These are phyloP conservation scores for Atractiella rhizophila DNA, from an alignment of 768 basidiomycete species.

Conservation along the genomic window DNA sequence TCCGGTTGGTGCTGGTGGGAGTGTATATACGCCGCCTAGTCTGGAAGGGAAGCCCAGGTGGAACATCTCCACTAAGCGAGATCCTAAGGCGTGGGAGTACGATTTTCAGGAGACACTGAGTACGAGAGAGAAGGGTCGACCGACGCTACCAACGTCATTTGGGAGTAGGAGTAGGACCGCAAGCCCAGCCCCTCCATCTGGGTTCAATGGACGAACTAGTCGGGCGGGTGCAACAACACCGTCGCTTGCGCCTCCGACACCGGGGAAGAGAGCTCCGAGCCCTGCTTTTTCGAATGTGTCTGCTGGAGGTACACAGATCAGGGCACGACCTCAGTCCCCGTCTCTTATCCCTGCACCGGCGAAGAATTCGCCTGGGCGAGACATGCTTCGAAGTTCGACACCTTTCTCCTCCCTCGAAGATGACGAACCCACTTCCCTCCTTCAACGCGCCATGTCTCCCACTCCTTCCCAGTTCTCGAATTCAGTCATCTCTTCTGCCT, in stretches of 20 bases:
- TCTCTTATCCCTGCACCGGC: constrained; percentile 7
- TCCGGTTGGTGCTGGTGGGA: neutral
- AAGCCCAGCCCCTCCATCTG: constrained; percentile 2
- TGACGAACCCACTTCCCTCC: constrained; percentile 1
- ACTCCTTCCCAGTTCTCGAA: neutral
- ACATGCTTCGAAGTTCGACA: neutral
- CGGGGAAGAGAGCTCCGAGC: neutral
- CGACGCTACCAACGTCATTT: constrained; percentile 3
- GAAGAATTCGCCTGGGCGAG: neutral
- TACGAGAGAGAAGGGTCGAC: constrained; percentile 1
- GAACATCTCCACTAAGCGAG: constrained; percentile 9
- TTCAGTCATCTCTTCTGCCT: constrained; percentile 15
- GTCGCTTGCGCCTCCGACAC: neutral
- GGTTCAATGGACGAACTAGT: neutral
- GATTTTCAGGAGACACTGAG: neutral
- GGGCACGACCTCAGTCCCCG: constrained; percentile 4
- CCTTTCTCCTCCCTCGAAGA: constrained; percentile 3
- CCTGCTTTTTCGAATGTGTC: constrained; percentile 10
- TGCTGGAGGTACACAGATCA: neutral
- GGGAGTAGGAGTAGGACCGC: constrained; percentile 4
- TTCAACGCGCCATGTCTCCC: constrained; percentile 10
- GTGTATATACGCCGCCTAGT: neutral
- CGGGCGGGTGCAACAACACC: neutral
- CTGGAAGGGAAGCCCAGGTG: constrained; percentile 5
- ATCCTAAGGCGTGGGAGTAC: neutral